These are phyloP conservation scores for Lobosporangium transversale DNA, from an alignment of 192 early-diverging fungal genomes.

Conservation along the genomic window DNA sequence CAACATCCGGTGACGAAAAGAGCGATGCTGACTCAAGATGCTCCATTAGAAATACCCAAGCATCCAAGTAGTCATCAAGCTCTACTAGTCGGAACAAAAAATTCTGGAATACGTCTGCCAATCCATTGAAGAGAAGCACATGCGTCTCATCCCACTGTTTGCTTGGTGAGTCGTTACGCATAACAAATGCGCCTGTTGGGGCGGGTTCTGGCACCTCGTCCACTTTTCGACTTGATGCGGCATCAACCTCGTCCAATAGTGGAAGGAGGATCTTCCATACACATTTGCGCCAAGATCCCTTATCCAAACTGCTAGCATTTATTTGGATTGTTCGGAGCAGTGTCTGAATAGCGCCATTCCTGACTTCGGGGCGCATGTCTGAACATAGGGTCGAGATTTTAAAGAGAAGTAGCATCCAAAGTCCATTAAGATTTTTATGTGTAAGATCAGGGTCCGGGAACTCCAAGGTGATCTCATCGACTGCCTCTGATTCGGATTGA, in stretches of 20 bases:
- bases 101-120: constrained; percentile 72
- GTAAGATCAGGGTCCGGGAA: constrained; percentile 52
- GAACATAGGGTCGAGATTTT: constrained; percentile 85
- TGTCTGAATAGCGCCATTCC: constrained; percentile 94
- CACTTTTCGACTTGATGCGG: constrained; percentile 58
- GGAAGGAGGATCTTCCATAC: constrained; percentile 91
- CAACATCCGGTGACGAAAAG: constrained; percentile 77
- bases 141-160: constrained; percentile 95
- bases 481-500: constrained; percentile 2
- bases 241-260: constrained; percentile 74
- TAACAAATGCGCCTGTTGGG: constrained; percentile 32
- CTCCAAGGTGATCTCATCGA: constrained; percentile 48
- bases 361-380: constrained; percentile 89
- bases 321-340: constrained; percentile 93
- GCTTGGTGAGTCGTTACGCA: constrained; percentile 52
- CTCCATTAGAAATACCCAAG: constrained; percentile 75
- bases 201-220: constrained; percentile 49
- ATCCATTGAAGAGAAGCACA: constrained; percentile 75
- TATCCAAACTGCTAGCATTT: constrained; percentile 79
- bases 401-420: constrained; percentile 92
- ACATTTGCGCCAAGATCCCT: constrained; percentile 83
- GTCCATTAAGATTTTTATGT: constrained; percentile 59
- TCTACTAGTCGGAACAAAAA: constrained; percentile 71
- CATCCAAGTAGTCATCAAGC: constrained; percentile 71
- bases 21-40: constrained; percentile 78